Conservation (phyloP, 371 early-diverging fungal species). For the Zopfochytrium polystomum region DNA sequence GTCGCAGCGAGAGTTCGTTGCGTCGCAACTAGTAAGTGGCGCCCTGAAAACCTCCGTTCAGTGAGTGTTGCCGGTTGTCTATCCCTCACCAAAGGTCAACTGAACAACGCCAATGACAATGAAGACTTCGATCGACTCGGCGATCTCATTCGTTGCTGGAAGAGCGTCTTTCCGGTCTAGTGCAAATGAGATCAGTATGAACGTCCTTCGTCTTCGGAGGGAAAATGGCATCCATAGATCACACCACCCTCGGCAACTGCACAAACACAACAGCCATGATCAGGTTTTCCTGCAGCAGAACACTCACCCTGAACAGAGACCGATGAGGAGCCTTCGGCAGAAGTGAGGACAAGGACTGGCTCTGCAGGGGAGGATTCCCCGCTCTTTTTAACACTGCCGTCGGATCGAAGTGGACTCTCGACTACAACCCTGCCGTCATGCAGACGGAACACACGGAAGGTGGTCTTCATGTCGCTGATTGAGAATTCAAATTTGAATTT, state of each 20-base stretch:
- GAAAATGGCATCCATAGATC: slow-evolving; percentile 1
- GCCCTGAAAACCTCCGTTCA: neutral
- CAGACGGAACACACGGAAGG: slow-evolving; percentile 27
- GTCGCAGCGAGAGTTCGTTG: slow-evolving; percentile 43
- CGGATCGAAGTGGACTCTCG: slow-evolving; percentile 25
- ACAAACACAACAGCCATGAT: neutral
- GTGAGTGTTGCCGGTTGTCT: neutral
- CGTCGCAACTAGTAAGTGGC: slow-evolving; percentile 40
- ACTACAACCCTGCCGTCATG: slow-evolving; percentile 28
- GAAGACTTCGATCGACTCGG: slow-evolving; percentile 18
- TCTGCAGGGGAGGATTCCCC: neutral
- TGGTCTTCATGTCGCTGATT: slow-evolving; percentile 22
- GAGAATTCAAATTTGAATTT: too few species aligned
- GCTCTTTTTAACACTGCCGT: slow-evolving; percentile 15
- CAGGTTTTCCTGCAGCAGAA: too few species aligned
- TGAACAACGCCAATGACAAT: slow-evolving; percentile 36
- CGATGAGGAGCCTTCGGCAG: too few species aligned
- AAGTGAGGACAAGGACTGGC: neutral
- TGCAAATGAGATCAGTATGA: too few species aligned
- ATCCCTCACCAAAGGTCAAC: slow-evolving; percentile 25
- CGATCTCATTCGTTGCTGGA: slow-evolving; percentile 2
- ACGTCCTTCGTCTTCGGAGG: neutral
- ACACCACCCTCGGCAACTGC: neutral
- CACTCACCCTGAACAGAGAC: neutral
- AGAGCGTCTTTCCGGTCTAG: slow-evolving; percentile 10